phyloP scores from a whole-genome alignment of 169 alveolate genomes.

The Plasmodium berghei region DNA sequence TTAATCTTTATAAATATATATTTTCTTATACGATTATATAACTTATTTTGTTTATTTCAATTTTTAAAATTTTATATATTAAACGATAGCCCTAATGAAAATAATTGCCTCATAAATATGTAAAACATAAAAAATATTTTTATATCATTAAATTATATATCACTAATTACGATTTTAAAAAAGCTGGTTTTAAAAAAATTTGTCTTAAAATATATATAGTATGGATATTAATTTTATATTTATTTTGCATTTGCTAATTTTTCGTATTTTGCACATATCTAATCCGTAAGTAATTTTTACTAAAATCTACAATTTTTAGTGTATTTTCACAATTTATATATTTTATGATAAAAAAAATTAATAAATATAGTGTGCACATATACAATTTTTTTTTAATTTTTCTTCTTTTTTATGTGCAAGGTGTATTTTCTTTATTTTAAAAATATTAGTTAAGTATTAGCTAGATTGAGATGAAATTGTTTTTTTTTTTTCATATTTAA shows the following conservation, averaged over 20 bases:
- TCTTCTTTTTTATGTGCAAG: background rate
- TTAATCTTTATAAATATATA: too few species aligned
- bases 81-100: too few species aligned
- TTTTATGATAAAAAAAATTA: background rate
- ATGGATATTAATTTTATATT: slow-evolving; percentile 1
- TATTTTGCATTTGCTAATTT: slow-evolving; percentile 4
- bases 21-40: too few species aligned
- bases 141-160: too few species aligned
- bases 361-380: background rate
- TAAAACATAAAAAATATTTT: too few species aligned
- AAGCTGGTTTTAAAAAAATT: background rate
- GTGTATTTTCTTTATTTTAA: background rate
- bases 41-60: too few species aligned
- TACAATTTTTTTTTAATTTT: slow-evolving; percentile 4
- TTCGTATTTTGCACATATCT: background rate
- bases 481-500: background rate
- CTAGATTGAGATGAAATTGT: too few species aligned
- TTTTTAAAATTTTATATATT: too few species aligned
- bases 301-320: slow-evolving; percentile 6
- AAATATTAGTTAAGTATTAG: background rate
- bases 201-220: slow-evolving; percentile 14
- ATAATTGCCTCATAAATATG: too few species aligned
- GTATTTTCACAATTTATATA: background rate
- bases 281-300: slow-evolving; percentile 2
- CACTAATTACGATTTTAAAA: too few species aligned